phyloP scores from a whole-genome alignment of 345 rosid species.

The Theobroma cacao region DNA sequence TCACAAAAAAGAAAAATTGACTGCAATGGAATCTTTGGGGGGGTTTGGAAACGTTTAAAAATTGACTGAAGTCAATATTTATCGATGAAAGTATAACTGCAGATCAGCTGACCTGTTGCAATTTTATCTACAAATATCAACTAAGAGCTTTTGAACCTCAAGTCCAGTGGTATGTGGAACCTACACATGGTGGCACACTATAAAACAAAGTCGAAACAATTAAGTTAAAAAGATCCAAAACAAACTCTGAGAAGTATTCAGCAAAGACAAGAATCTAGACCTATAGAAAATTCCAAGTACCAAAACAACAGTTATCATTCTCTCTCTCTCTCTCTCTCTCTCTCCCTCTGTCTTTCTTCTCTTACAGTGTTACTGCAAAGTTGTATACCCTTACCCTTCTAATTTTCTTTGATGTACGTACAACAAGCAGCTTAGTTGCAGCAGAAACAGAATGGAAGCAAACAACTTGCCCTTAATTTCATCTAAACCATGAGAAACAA shows the following conservation, averaged over 20 bases:
- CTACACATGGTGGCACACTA: neutral
- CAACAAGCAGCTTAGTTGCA: neutral
- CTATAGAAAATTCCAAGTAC: neutral
- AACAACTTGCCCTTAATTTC: neutral
- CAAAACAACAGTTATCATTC: slow-evolving; percentile 6
- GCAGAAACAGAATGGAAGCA: neutral
- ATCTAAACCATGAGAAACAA: neutral
- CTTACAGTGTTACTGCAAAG: neutral
- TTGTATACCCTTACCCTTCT: neutral
- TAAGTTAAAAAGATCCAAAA: slow-evolving; percentile 4
- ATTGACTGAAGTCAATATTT: neutral
- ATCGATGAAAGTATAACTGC: neutral
- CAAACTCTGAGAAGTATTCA: neutral
- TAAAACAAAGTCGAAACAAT: slow-evolving; percentile 7
- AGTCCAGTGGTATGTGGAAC: neutral
- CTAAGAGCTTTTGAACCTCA: neutral
- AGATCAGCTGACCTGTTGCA: neutral
- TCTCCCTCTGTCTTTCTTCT: neutral
- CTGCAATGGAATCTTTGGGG: neutral
- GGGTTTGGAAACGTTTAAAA: slow-evolving; percentile 1
- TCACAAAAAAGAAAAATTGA: neutral
- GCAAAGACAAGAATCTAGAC: slow-evolving; percentile 8
- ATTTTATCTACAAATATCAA: slow-evolving; percentile 7
- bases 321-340: neutral
- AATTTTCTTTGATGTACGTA: neutral